Conservation (phyloP, 1,284 basidiomycete genomes). For the Amylostereum chailletii region DNA sequence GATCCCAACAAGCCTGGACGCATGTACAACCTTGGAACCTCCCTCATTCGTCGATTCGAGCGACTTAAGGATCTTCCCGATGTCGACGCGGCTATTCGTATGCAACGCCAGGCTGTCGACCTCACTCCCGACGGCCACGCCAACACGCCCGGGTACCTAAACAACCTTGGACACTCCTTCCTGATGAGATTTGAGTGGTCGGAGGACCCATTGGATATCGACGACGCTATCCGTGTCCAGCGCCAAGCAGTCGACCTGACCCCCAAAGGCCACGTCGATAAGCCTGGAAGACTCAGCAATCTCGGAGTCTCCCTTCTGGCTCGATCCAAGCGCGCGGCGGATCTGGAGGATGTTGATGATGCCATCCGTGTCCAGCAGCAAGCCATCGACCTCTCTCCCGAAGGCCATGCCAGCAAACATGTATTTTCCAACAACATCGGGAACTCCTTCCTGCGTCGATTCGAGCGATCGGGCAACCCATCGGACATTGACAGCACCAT, state of each 20-base stretch:
- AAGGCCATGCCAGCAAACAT: not conserved
- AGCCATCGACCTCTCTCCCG: not conserved
- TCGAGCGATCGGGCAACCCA: not conserved
- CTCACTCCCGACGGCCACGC: not conserved
- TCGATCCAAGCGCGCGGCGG: not conserved
- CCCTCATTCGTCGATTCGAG: constrained; percentile 18
- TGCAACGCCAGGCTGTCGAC: not conserved
- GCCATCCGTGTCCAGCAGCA: not conserved
- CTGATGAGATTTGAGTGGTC: not conserved
- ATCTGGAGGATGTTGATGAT: not conserved
- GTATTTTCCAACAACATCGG: not conserved
- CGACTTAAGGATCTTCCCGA: constrained; percentile 5
- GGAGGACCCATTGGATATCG: constrained; percentile 13
- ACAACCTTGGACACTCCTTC: not conserved
- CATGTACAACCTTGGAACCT: not conserved
- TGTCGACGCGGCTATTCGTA: not conserved
- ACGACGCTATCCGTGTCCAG: constrained; percentile 13
- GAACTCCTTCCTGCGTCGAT: not conserved
- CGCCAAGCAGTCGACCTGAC: not conserved
- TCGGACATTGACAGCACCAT: not conserved
- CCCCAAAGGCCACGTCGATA: not conserved
- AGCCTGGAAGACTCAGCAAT: not conserved
- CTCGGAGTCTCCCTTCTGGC: not conserved
- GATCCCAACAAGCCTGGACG: not conserved
- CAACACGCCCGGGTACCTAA: not conserved